Evolutionary conservation across 1,139 yeast genomes (phyloP).

Genomic region (Saccharomyces pastorianus): DNA sequence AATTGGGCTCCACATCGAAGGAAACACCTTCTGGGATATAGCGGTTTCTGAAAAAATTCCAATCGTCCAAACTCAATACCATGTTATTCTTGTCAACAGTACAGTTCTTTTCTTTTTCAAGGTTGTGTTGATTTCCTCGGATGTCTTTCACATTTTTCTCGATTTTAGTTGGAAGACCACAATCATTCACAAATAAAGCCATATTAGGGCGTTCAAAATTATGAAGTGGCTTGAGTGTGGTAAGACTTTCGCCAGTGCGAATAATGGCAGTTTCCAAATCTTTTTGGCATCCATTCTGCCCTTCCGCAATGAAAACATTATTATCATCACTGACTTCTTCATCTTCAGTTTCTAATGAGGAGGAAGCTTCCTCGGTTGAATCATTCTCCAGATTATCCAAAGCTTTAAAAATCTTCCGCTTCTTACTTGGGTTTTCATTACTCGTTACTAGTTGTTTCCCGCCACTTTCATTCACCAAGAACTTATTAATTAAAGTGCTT

Average conservation of each 20-base stretch:
- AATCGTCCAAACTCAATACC: not conserved
- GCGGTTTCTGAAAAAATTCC: conserved; percentile 13
- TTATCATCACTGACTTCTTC: conserved; percentile 1
- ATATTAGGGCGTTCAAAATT: not conserved
- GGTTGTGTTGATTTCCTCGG: not conserved
- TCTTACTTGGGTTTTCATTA: not conserved
- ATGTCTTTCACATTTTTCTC: not conserved
- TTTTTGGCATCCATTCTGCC: not conserved
- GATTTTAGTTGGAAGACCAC: not conserved
- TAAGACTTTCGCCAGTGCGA: not conserved
- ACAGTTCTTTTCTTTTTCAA: not conserved
- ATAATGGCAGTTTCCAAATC: not conserved
- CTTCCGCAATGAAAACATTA: not conserved
- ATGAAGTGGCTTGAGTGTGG: not conserved
- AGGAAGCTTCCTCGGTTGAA: not conserved
- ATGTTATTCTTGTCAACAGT: conserved; percentile 1
- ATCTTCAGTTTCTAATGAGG: conserved; percentile 1
- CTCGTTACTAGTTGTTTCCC: not conserved
- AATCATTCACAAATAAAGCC: not conserved
- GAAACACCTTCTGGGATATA: conserved; percentile 17
- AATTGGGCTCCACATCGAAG: conserved; percentile 22
- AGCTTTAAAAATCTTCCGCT: not conserved
- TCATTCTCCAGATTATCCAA: not conserved
- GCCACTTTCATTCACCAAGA: conserved; percentile 6
- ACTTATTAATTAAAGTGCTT: conserved; percentile 39